Evolutionary conservation across 345 rosid genomes (phyloP), one percentile per base, ranked within the genome.

Genomic region (Corymbia maculata): DNA sequence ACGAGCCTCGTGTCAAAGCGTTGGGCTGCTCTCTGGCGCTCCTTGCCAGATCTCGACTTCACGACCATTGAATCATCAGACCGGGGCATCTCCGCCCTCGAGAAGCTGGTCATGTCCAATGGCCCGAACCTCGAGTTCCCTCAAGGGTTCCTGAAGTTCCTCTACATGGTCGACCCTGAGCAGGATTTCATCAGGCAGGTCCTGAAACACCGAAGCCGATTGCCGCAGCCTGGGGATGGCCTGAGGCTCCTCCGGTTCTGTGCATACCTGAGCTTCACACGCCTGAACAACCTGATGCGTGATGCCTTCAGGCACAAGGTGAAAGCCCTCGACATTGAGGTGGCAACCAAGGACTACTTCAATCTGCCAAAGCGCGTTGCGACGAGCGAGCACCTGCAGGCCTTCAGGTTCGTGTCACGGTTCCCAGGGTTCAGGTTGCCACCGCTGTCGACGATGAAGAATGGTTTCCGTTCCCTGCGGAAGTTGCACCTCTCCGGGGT

Each of bases 31-130:
- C 92, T 96, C 11, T 95, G 98, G 97, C 93, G 89, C 87, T 92
- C 99, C 24, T 93, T 95, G 57, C 98, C 99, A 6, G 99, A 97
- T 88, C 98, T 97, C 7, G 99, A 96, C 89, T 97, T 97, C 93
- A 95, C 95, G 79, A 87, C 95, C 66, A 87, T 94, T 21, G 85
- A 91, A 44, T 86, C 88, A 90, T 24, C 64, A 30, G 59, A 85
- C 68, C 52, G 17, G 10, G 15, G 82, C 44, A 13, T 52, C 53
- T 42, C 80, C n/a, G 59, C 61, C 3, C 50, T 79, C 24, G 49
- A 42, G 10, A 52, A 44, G 30, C 88, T 86, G 32, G 4, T 86
- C 8, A 15, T 3, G 51, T 53, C 87, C 82, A 61, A 51, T 32
- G 64, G 36, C 51, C 85, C 32, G 53, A 22, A 42, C 19, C 42